These are phyloP conservation scores for Sporopachydermia lactativora DNA, from an alignment of 805 yeast species.

Conservation along the genomic window DNA sequence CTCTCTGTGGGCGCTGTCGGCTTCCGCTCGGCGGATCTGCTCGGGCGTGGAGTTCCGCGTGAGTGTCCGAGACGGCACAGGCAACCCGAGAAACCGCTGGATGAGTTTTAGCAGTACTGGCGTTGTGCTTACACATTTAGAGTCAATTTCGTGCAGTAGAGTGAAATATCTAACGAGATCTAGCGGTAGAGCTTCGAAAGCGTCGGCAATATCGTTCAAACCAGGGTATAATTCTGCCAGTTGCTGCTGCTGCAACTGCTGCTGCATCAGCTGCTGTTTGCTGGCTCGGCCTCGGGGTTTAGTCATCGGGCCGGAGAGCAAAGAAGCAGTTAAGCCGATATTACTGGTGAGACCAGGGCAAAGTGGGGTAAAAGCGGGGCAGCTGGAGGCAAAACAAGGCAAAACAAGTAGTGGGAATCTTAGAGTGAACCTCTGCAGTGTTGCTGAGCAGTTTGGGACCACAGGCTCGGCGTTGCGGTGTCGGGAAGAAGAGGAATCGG, in stretches of 20 bases:
- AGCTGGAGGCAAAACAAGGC: too few relatives aligned
- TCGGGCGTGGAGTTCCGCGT: slow-evolving; percentile 5
- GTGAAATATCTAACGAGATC: slow-evolving; percentile 81
- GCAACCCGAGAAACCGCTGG: slow-evolving; percentile 28
- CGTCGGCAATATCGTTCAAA: slow-evolving; percentile 81
- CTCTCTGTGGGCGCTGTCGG: slow-evolving; percentile 15
- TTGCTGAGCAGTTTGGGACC: too few relatives aligned
- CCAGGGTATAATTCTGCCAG: slow-evolving; percentile 61
- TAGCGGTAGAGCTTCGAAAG: slow-evolving; percentile 76
- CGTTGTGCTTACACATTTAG: slow-evolving; percentile 68
- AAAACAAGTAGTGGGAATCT: too few relatives aligned
- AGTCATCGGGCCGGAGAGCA: too few relatives aligned
- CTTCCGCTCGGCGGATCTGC: slow-evolving; percentile 3
- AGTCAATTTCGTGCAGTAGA: slow-evolving; percentile 82
- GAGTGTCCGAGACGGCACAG: slow-evolving; percentile 7
- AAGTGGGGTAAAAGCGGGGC: too few relatives aligned
- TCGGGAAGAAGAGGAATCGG: too few relatives aligned
- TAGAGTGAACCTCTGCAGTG: too few relatives aligned
- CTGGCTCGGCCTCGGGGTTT: background rate
- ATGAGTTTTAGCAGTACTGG: slow-evolving; percentile 53
- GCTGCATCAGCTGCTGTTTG: slow-evolving; percentile 18
- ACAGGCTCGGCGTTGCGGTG: too few relatives aligned
- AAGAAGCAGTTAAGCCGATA: too few relatives aligned
- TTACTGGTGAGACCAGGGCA: too few relatives aligned
- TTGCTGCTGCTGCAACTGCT: slow-evolving; percentile 11